Conservation (phyloP, 2,329 filamentous ascomycete genomes). For the Verticillium isaacii region DNA sequence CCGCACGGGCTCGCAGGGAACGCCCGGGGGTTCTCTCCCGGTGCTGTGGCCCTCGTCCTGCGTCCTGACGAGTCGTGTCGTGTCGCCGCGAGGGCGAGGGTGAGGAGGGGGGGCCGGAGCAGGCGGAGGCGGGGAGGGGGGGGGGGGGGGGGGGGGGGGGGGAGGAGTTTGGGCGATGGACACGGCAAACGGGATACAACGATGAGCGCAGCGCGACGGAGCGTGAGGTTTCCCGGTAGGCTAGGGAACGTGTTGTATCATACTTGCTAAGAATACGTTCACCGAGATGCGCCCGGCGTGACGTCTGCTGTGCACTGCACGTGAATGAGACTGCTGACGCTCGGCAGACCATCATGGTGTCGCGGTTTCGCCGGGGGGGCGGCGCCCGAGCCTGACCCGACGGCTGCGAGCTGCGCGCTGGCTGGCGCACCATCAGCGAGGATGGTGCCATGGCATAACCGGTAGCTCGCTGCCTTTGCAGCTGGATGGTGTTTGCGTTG, state of each 20-base stretch:
- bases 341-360: no score
- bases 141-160: background rate
- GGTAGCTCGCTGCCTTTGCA: no score
- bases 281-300: background rate
- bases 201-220: background rate
- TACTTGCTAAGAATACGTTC: background rate
- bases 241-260: background rate
- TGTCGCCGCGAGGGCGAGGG: background rate
- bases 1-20: background rate
- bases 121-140: no score
- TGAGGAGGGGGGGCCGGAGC: no score
- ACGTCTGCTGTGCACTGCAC: background rate
- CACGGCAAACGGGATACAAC: background rate
- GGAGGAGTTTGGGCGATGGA: background rate
- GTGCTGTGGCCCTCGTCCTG: background rate
- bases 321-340: no score
- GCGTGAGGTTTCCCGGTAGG: background rate
- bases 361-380: no score
- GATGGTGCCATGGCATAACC: no score
- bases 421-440: no score
- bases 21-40: background rate
- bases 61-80: background rate
- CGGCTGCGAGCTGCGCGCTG: no score
- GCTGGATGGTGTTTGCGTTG: no score
- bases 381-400: no score